A percentile compares a stretch with the other conserved stretches of the same genome.
These are phyloP conservation scores for Cladosporium sp. DNA, from an alignment of 2,329 filamentous ascomycete species.

Conservation along the genomic window DNA sequence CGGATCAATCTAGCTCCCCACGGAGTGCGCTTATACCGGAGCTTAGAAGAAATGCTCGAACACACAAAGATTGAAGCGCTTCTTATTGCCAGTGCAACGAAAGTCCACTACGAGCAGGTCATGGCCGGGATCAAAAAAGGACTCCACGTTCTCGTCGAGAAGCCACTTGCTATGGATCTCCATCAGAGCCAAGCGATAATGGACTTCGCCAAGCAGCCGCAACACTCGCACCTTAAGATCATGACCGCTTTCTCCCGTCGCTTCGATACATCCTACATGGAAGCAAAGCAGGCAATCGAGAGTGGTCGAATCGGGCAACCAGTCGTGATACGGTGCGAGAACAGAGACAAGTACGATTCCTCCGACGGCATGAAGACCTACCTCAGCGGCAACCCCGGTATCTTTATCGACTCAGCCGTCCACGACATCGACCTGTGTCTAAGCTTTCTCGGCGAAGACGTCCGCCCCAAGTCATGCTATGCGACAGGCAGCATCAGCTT, in stretches of 20 bases:
- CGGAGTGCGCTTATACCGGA: neutral
- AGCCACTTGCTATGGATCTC: neutral
- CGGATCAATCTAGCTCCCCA: neutral
- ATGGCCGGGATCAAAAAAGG: neutral
- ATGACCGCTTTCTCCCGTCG: conserved; percentile 41
- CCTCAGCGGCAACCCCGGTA: conserved; percentile 31
- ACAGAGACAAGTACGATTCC: neutral
- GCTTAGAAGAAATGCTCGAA: neutral
- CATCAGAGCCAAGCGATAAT: neutral
- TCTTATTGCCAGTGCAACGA: neutral
- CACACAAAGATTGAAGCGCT: neutral
- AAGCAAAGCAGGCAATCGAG: conserved; percentile 30
- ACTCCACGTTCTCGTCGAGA: neutral
- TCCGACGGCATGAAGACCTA: neutral
- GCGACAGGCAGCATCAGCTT: conserved; percentile 34
- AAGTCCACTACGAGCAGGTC: neutral
- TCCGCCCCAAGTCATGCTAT: conserved; percentile 34
- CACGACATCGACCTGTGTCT: conserved; percentile 39
- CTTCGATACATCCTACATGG: conserved; percentile 37
- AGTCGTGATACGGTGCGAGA: neutral
- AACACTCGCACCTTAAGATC: conserved; percentile 33
- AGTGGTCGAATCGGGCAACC: conserved; percentile 29
- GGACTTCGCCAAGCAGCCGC: neutral
- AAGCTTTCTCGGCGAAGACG: conserved; percentile 34
- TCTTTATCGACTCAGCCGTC: conserved; percentile 37